Evolutionary conservation across 495 filamentous ascomycete species (phyloP).

Genomic region (Aspergillus egyptiacus): DNA sequence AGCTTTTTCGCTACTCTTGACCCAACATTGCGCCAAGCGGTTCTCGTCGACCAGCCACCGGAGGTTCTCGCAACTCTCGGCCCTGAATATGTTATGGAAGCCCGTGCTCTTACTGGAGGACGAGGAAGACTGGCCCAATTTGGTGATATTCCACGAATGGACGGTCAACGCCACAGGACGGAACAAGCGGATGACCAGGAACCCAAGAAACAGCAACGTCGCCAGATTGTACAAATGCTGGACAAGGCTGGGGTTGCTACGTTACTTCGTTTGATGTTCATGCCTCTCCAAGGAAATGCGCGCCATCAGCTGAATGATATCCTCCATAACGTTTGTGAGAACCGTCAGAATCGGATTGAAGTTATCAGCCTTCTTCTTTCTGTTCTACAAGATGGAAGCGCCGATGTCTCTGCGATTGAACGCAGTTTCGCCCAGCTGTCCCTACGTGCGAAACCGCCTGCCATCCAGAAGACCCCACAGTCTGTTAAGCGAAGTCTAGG

Average conservation of each 20-base stretch:
- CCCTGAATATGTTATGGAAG: slow-evolving; percentile 77
- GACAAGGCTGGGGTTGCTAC: slow-evolving; percentile 95
- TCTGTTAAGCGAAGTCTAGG: slow-evolving; percentile 64
- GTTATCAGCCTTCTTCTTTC: slow-evolving; percentile 90
- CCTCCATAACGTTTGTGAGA: slow-evolving; percentile 83
- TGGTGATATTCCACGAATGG: slow-evolving; percentile 43
- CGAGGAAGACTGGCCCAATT: slow-evolving; percentile 59
- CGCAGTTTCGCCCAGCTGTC: slow-evolving; percentile 91
- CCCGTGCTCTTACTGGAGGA: slow-evolving; percentile 61
- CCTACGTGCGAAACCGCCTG: slow-evolving; percentile 77
- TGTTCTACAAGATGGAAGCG: slow-evolving; percentile 93
- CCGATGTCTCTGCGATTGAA: slow-evolving; percentile 88
- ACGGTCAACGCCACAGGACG: slow-evolving; percentile 39
- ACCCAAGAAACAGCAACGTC: slow-evolving; percentile 64
- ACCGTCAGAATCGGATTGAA: slow-evolving; percentile 87
- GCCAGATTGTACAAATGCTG: slow-evolving; percentile 86
- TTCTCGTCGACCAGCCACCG: slow-evolving; percentile 87
- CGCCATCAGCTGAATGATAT: slow-evolving; percentile 77
- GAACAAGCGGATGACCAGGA: slow-evolving; percentile 39
- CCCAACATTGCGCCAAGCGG: slow-evolving; percentile 73
- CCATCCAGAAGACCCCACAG: slow-evolving; percentile 71
- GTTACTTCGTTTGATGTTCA: slow-evolving; percentile 92
- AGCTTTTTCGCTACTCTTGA: slow-evolving; percentile 90
- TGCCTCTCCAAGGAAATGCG: slow-evolving; percentile 77
- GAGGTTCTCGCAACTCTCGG: slow-evolving; percentile 81